Conservation (phyloP, 2,329 filamentous ascomycete genomes). For the Colletotrichum liriopes region DNA sequence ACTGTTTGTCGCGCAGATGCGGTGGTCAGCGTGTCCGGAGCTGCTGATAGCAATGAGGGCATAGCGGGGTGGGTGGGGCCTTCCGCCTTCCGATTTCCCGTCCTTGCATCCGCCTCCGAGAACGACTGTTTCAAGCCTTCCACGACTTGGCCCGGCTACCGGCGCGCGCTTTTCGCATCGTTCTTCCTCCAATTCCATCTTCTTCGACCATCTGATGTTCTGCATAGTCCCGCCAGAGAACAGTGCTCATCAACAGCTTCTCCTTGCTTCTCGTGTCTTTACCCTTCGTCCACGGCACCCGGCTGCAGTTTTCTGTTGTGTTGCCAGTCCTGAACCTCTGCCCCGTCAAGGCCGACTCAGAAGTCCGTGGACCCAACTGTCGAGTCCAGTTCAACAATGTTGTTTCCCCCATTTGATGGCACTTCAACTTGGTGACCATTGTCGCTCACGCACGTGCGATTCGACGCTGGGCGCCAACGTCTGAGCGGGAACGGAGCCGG, state of each 20-base stretch:
- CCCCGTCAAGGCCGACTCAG: background rate
- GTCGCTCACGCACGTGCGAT: background rate
- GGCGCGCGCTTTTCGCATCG: background rate
- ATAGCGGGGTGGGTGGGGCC: conserved; percentile 22
- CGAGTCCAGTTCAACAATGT: background rate
- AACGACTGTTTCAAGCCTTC: conserved; percentile 3
- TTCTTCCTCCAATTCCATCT: no score
- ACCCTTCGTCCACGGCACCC: background rate
- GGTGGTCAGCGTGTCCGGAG: conserved; percentile 5
- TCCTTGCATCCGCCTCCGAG: conserved; percentile 26
- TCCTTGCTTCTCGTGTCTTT: background rate
- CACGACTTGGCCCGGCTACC: conserved; percentile 13
- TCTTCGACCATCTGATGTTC: background rate
- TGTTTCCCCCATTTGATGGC: no score
- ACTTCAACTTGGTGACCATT: background rate
- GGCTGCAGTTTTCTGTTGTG: background rate
- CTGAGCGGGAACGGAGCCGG: no score
- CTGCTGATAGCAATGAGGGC: conserved; percentile 18
- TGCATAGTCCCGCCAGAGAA: background rate
- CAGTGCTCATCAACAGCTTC: background rate
- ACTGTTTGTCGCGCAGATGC: conserved; percentile 11
- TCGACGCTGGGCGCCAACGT: background rate
- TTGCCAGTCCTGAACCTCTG: background rate
- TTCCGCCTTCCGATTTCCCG: conserved; percentile 30
- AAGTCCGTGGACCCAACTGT: background rate